Base-by-base conservation (phyloP, 1,284 basidiomycete species). In the Leccinum ponderosum region DNA sequence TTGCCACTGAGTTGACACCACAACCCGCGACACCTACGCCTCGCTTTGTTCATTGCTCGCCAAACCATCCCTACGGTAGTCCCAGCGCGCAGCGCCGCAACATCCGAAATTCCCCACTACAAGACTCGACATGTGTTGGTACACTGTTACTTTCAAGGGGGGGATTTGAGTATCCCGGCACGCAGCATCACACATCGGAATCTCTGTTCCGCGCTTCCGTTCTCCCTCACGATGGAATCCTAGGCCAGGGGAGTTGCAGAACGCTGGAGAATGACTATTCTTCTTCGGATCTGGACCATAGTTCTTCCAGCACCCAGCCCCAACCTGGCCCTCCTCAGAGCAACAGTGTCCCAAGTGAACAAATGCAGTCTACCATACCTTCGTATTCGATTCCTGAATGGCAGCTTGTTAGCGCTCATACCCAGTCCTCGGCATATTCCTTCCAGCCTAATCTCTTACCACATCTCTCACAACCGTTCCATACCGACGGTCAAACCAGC, bases 401-500 rank as follows among this genome's bases (percentile, higher is more conserved):
- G 65, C 65, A 66, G 15, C 58, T 58, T 52, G 1, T 57, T 55
- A 8, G 31, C 6, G 11, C 51, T 50, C 39, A 39, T 8, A 20
- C 15, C 7, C 64, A 65, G 4, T 56, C 56, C 8, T 31, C 44
- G 11, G 39, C 53, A 17, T 47, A 62, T 27, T 29, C 56, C 5
- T 53, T 54, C 35, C 59, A 60, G 7, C 29, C 33, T n/a, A 39
- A 53, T 15, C 4, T 37, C 3, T 55, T 33, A 17, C 22, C 37
- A 33, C 27, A 56, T 52, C 33, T 47, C 33, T 39, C 12, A 20
- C 50, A 55, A 11, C 57, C 55, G 50, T 54, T 47, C 20, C 64
- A 58, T 9, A 51, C 33, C 20, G 53, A 68, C 51, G 57, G 59
- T 9, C 57, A 9, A 50, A 35, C 31, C 7, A 35, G 17, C 22